phyloP scores from a whole-genome alignment of 352 stramenopile genomes.

The Globisporangium perplexum region DNA sequence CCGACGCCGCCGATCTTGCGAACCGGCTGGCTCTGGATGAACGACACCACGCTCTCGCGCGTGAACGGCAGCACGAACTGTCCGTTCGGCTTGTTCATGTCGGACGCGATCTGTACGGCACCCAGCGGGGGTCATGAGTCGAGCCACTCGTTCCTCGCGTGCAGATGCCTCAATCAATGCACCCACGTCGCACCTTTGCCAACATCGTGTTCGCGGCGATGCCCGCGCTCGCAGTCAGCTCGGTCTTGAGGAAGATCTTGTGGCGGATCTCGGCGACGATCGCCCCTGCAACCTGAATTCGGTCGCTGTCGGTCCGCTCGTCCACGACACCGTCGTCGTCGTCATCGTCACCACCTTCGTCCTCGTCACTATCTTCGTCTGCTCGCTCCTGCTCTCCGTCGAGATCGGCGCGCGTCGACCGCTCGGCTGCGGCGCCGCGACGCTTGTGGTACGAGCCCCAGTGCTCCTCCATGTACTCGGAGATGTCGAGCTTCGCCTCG shows the following conservation, averaged over 20 bases:
- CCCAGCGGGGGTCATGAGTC: too few relatives aligned
- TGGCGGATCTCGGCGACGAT: conserved; percentile 83
- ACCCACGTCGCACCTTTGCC: conserved; percentile 90
- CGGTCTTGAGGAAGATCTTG: conserved; percentile 79
- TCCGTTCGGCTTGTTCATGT: conserved; percentile 96
- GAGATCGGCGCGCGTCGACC: not conserved
- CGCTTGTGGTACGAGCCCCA: conserved; percentile 36
- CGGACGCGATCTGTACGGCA: conserved; percentile 88
- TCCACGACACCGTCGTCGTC: conserved; percentile 5
- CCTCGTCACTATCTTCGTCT: conserved; percentile 2
- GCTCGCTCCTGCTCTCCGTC: not conserved
- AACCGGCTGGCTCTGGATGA: conserved; percentile 83
- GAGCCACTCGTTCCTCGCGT: too few relatives aligned
- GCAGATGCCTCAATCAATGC: too few relatives aligned
- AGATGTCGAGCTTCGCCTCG: conserved; percentile 94
- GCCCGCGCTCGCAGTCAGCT: conserved; percentile 93
- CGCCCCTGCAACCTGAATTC: conserved; percentile 34
- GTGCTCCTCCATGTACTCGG: conserved; percentile 71
- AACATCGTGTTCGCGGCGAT: conserved; percentile 90
- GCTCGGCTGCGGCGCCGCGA: too few relatives aligned
- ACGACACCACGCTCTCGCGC: conserved; percentile 71
- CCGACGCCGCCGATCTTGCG: conserved; percentile 95
- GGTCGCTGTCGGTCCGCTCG: conserved; percentile 6
- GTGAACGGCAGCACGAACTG: conserved; percentile 89
- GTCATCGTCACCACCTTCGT: conserved; percentile 9